Evolutionary conservation across 2,329 filamentous ascomycete genomes (phyloP).

Genomic region (Helotiales sp.): DNA sequence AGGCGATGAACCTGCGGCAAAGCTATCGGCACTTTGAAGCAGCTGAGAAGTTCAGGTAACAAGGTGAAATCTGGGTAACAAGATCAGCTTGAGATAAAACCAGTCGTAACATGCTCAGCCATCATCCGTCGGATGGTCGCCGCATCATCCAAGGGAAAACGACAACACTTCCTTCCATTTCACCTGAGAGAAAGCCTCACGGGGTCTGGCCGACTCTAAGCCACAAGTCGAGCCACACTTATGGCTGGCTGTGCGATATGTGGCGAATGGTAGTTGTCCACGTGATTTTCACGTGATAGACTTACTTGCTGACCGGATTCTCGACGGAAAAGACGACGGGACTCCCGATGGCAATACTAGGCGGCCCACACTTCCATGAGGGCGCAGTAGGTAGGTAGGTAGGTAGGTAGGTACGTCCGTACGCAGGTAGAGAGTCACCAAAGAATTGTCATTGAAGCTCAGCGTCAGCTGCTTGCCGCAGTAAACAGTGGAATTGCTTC

Average conservation of each 20-base stretch:
- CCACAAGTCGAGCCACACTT: too few species aligned
- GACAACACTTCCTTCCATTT: background rate
- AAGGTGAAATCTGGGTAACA: background rate
- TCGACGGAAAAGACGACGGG: background rate
- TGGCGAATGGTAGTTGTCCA: background rate
- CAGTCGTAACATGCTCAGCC: conserved; percentile 7
- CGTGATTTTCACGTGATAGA: background rate
- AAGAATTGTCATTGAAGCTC: background rate
- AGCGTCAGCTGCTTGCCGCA: background rate
- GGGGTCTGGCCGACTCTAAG: background rate
- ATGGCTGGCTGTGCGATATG: conserved; percentile 5
- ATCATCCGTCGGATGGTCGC: background rate
- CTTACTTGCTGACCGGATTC: background rate
- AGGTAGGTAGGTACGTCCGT: too few species aligned
- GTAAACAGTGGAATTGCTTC: background rate
- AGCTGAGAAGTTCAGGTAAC: conserved; percentile 5
- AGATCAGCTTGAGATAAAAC: background rate
- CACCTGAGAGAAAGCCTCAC: conserved; percentile 1
- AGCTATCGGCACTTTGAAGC: background rate
- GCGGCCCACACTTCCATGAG: background rate
- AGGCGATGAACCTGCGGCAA: background rate
- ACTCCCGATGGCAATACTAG: too few species aligned
- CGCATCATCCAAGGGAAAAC: background rate
- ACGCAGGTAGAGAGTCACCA: too few species aligned
- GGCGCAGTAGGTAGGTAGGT: background rate